Evolutionary conservation across 2,329 filamentous ascomycete genomes (phyloP).

Genomic region (Lecanoromycetidae sp.): DNA sequence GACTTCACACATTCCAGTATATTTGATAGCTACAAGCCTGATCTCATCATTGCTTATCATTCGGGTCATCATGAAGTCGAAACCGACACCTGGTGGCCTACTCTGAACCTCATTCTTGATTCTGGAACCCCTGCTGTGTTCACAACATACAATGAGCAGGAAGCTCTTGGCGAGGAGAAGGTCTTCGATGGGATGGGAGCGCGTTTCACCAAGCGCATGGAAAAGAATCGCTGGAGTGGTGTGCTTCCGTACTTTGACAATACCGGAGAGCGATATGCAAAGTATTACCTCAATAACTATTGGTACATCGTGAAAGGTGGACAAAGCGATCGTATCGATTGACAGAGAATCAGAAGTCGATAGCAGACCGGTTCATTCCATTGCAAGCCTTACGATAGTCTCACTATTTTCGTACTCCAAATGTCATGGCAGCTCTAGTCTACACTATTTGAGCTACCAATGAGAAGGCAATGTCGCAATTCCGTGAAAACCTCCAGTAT

Average conservation of each 20-base stretch:
- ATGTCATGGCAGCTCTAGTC: too few relatives aligned
- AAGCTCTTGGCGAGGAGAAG: background rate
- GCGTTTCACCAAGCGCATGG: background rate
- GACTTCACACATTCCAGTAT: background rate
- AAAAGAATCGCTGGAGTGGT: background rate
- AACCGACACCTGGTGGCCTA: background rate
- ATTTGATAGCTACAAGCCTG: background rate
- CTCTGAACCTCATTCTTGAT: background rate
- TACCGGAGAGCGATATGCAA: background rate
- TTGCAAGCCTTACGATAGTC: too few relatives aligned
- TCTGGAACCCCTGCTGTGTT: background rate
- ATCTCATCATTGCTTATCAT: background rate
- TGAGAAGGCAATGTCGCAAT: too few relatives aligned
- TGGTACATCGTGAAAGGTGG: constrained; percentile 7
- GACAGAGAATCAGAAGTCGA: too few relatives aligned
- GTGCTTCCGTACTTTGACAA: background rate
- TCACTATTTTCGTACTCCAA: too few relatives aligned
- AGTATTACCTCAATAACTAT: background rate
- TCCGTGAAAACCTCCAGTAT: too few relatives aligned
- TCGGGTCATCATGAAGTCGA: background rate
- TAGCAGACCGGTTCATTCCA: too few relatives aligned
- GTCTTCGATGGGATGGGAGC: background rate
- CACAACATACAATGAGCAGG: background rate
- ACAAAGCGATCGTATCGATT: too few relatives aligned
- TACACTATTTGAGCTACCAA: too few relatives aligned